phyloP scores from a whole-genome alignment of 805 yeast genomes.

The Barnettozyma californica region DNA sequence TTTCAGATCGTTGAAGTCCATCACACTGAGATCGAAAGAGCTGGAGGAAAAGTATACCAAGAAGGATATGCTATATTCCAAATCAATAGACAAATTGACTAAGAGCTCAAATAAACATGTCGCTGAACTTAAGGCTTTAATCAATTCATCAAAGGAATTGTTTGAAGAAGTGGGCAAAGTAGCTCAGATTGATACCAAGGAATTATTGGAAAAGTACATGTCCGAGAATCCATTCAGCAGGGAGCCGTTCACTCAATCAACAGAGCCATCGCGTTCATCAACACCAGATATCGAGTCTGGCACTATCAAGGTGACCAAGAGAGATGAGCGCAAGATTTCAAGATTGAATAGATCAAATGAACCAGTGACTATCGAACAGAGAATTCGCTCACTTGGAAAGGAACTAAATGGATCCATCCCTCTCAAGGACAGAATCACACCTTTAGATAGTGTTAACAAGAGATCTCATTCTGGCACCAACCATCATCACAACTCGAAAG shows the following conservation, averaged over 20 bases:
- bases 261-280: neutral
- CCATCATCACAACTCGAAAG: neutral
- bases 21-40: conserved; percentile 41
- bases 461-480: neutral
- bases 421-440: conserved; percentile 14
- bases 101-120: conserved; percentile 43
- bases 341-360: neutral
- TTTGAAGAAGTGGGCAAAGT: conserved; percentile 36
- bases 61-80: conserved; percentile 40
- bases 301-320: neutral
- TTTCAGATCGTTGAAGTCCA: conserved; percentile 42
- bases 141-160: conserved; percentile 42
- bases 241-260: conserved; percentile 12
- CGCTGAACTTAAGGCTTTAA: conserved; percentile 38
- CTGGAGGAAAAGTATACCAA: conserved; percentile 45
- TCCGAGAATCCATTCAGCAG: conserved; percentile 7
- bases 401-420: conserved; percentile 22
- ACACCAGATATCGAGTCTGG: neutral
- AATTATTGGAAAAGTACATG: conserved; percentile 27
- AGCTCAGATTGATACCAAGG: conserved; percentile 23
- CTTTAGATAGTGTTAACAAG: conserved; percentile 5
- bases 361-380: conserved; percentile 14
- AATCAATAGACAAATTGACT: conserved; percentile 39
- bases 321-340: conserved; percentile 1
- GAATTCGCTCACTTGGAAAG: conserved; percentile 18